Percentiles rank a stretch among this genome's conserved stretches.
Evolutionary conservation across 352 stramenopile genomes (phyloP).

Genomic region (Phytopythium chamaehyphon): DNA sequence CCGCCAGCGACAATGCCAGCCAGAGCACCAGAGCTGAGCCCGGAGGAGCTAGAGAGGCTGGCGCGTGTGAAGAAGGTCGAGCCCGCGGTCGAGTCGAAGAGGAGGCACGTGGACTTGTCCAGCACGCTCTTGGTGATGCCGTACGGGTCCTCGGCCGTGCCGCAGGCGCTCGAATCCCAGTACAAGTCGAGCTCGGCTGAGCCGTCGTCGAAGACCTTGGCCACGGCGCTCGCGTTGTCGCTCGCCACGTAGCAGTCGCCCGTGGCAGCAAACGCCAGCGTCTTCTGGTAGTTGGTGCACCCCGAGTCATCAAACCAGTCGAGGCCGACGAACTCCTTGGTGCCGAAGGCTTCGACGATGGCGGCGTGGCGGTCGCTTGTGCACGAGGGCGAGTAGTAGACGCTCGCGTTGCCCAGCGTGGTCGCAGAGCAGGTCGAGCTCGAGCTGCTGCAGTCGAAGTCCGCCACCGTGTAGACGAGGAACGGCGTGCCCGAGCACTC

Average conservation of each 20-base stretch:
- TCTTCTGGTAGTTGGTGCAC: slow-evolving; percentile 4
- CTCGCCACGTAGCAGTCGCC: background rate
- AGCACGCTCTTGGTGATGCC: background rate
- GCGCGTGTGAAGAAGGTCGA: slow-evolving; percentile 1
- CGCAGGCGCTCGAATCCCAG: background rate
- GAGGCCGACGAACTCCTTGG: background rate
- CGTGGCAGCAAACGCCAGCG: background rate
- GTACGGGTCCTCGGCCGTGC: background rate
- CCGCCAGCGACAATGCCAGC: slow-evolving; percentile 1
- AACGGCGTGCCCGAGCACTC: background rate
- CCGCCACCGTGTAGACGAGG: background rate
- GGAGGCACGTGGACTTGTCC: background rate
- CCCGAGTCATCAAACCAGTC: slow-evolving; percentile 2
- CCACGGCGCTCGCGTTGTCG: background rate
- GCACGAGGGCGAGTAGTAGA: background rate
- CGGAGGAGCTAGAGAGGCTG: background rate
- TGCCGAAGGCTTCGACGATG: background rate
- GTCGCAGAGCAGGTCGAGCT: background rate
- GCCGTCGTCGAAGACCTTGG: background rate
- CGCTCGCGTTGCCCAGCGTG: background rate
- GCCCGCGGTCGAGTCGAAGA: background rate
- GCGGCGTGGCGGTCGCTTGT: background rate
- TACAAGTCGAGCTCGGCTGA: slow-evolving; percentile 2
- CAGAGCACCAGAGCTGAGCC: background rate
- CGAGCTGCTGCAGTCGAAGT: slow-evolving; percentile 2